Conservation (phyloP, 176 grass and related monocot genomes). For the Juncus inflexus region DNA sequence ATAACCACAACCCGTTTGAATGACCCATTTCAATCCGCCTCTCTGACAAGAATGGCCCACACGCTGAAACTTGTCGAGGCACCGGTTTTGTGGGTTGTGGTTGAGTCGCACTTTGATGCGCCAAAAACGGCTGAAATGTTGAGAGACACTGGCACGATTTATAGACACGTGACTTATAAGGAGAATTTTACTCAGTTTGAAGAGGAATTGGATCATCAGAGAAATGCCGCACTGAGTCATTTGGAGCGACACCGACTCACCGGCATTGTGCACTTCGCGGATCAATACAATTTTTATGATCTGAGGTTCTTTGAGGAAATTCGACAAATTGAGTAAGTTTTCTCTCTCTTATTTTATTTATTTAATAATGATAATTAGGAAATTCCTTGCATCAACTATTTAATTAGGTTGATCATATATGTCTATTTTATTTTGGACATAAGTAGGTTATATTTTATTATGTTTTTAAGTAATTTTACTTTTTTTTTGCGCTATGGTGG, state of each 20-base stretch:
- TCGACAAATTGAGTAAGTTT: conserved; percentile 35
- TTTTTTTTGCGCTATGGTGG: no score
- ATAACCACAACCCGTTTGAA: conserved; percentile 34
- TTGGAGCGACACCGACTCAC: conserved; percentile 37
- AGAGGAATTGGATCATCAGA: conserved; percentile 34
- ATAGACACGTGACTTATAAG: conserved; percentile 41
- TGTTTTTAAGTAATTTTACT: no score
- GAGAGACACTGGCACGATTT: conserved; percentile 35
- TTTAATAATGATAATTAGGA: no score
- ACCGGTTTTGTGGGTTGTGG: conserved; percentile 48
- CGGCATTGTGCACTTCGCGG: conserved; percentile 41
- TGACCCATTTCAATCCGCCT: conserved; percentile 15
- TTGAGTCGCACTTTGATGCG: conserved; percentile 21
- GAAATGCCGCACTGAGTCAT: conserved; percentile 39
- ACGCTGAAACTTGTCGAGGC: conserved; percentile 32
- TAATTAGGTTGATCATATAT: no score
- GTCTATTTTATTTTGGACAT: no score
- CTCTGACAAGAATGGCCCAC: conserved; percentile 36
- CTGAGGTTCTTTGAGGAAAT: conserved; percentile 39
- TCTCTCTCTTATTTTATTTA: neutral
- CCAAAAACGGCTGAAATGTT: conserved; percentile 30
- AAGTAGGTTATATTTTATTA: no score
- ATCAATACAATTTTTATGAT: conserved; percentile 30
- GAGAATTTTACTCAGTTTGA: conserved; percentile 39
- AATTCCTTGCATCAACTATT: no score